These are phyloP conservation scores for Closterium sp. DNA, from an alignment of 139 green algal species.

Conservation along the genomic window DNA sequence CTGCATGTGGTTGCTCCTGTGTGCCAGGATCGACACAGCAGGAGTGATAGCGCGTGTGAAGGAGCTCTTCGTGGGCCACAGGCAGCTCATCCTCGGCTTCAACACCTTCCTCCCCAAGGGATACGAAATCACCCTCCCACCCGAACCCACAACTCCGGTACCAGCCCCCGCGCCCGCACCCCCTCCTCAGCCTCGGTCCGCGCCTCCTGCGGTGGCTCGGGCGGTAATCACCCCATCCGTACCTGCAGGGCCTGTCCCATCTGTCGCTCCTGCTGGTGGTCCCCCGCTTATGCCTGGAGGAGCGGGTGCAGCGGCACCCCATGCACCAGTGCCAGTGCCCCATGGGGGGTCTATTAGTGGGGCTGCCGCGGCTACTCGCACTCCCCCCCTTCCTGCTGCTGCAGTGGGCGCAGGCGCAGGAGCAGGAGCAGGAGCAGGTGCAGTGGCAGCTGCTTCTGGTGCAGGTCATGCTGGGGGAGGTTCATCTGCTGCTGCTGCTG, in stretches of 20 bases:
- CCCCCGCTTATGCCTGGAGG: background rate
- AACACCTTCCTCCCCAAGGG: constrained; percentile 95
- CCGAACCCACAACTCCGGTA: background rate
- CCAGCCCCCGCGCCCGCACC: background rate
- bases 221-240: background rate
- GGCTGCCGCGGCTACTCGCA: background rate
- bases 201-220: background rate
- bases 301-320: background rate
- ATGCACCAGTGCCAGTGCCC: background rate
- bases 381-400: background rate
- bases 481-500: background rate
- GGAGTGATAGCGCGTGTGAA: constrained; percentile 96
- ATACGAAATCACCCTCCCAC: constrained; percentile 49
- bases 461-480: constrained; percentile 8
- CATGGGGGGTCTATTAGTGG: background rate
- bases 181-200: background rate
- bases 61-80: constrained; percentile 88
- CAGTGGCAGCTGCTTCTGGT: background rate
- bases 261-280: background rate
- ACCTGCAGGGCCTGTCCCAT: background rate
- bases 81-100: constrained; percentile 96
- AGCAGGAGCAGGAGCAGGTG: constrained; percentile 34
- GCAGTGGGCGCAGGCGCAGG: constrained; percentile 7
- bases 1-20: background rate
- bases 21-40: constrained; percentile 87